Evolutionary conservation across 495 filamentous ascomycete species (phyloP).

Genomic region (Penicillium paxilli): DNA sequence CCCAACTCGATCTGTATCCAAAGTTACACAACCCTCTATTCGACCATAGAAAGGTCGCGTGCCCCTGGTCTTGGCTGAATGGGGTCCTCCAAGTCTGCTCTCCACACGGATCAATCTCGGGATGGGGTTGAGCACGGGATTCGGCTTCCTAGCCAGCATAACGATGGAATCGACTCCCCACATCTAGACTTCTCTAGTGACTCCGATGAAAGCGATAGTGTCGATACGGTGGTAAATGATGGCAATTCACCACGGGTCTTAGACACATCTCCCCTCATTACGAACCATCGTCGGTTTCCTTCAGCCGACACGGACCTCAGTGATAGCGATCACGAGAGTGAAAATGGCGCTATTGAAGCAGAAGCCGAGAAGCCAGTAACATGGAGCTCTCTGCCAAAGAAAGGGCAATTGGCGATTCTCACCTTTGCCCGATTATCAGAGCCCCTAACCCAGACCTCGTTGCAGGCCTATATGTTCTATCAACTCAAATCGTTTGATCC

Average conservation of each 20-base stretch:
- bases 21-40: background rate
- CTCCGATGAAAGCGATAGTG: background rate
- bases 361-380: conserved; percentile 50
- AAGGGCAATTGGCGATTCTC: conserved; percentile 72
- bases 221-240: conserved; percentile 1
- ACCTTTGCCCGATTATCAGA: conserved; percentile 75
- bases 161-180: background rate
- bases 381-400: conserved; percentile 71
- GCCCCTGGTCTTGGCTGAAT: conserved; percentile 5
- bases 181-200: background rate
- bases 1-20: background rate
- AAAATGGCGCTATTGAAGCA: background rate
- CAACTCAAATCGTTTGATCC: conserved; percentile 69
- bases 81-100: conserved; percentile 8
- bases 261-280: conserved; percentile 16
- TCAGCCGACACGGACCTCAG: conserved; percentile 16
- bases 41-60: conserved; percentile 3
- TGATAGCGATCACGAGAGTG: conserved; percentile 16
- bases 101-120: conserved; percentile 5
- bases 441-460: conserved; percentile 73
- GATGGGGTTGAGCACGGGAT: background rate
- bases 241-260: background rate
- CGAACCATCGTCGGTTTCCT: conserved; percentile 19
- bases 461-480: conserved; percentile 76
- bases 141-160: background rate